These are phyloP conservation scores for Pythium apleroticum DNA, from an alignment of 352 stramenopile genomes.

Conservation along the genomic window DNA sequence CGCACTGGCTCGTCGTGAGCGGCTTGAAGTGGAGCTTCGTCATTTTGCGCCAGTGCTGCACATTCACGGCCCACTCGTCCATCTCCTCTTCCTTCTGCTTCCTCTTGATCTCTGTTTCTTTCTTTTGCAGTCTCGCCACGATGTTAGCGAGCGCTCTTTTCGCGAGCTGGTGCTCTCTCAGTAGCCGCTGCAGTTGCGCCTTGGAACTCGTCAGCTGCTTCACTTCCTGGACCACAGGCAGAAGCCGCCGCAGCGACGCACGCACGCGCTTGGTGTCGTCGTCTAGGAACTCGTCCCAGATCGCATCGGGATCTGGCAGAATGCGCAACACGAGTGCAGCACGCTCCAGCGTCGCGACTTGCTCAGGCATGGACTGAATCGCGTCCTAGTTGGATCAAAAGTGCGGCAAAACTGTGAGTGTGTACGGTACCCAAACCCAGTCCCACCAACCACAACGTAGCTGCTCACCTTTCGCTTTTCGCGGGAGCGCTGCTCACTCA, in stretches of 20 bases:
- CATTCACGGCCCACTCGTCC: neutral
- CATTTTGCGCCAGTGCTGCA: neutral
- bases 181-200: neutral
- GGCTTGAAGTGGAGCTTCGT: neutral
- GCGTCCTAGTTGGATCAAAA: neutral
- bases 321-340: neutral
- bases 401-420: no score
- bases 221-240: neutral
- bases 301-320: neutral
- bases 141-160: neutral
- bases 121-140: neutral
- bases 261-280: slow-evolving; percentile 7
- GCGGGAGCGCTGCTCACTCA: no score
- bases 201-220: neutral
- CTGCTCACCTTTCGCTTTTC: no score
- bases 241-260: neutral
- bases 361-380: neutral
- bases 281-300: slow-evolving; percentile 13
- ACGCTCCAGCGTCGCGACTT: neutral
- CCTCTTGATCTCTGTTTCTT: neutral
- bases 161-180: neutral
- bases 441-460: no score
- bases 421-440: no score
- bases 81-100: neutral
- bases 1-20: neutral